phyloP scores from a whole-genome alignment of 192 early-diverging fungal species.

The Coemansia erecta region DNA sequence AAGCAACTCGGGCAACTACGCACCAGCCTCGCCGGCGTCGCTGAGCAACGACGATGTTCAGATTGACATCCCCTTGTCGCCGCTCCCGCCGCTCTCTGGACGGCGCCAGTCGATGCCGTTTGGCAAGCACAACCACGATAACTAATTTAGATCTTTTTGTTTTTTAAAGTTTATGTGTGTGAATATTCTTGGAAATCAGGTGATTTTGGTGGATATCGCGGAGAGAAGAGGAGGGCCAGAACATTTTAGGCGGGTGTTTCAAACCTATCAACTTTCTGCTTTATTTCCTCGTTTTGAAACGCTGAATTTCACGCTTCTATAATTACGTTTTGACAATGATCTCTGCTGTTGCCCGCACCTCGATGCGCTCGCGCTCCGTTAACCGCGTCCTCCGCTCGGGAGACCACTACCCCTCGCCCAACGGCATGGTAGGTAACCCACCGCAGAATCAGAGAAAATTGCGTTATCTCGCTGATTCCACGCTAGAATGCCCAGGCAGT shows the following conservation, averaged over 20 bases:
- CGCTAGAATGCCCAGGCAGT: too few species aligned
- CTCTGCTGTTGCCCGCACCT: slow-evolving; percentile 47
- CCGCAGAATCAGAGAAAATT: neutral
- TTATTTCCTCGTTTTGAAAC: slow-evolving; percentile 12
- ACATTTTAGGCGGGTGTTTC: neutral
- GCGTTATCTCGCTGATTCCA: too few species aligned
- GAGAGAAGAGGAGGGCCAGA: neutral
- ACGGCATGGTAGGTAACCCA: slow-evolving; percentile 44
- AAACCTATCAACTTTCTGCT: neutral
- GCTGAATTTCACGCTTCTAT: neutral
- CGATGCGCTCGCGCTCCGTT: slow-evolving; percentile 47
- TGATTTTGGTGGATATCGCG: neutral
- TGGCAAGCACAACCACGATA: neutral
- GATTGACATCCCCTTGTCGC: slow-evolving; percentile 46
- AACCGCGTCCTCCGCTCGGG: slow-evolving; percentile 34
- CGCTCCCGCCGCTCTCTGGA: slow-evolving; percentile 12
- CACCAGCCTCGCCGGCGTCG: slow-evolving; percentile 28
- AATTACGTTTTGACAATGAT: slow-evolving; percentile 23
- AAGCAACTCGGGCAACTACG: slow-evolving; percentile 44
- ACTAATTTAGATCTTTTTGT: neutral
- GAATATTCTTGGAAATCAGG: neutral
- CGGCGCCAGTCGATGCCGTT: slow-evolving; percentile 27
- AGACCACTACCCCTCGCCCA: slow-evolving; percentile 41
- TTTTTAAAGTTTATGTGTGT: neutral
- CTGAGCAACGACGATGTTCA: slow-evolving; percentile 23